Percentiles rank a stretch among this genome's conserved stretches.
Evolutionary conservation across 2,329 filamentous ascomycete genomes (phyloP).

Genomic region (Elsinoe australis): DNA sequence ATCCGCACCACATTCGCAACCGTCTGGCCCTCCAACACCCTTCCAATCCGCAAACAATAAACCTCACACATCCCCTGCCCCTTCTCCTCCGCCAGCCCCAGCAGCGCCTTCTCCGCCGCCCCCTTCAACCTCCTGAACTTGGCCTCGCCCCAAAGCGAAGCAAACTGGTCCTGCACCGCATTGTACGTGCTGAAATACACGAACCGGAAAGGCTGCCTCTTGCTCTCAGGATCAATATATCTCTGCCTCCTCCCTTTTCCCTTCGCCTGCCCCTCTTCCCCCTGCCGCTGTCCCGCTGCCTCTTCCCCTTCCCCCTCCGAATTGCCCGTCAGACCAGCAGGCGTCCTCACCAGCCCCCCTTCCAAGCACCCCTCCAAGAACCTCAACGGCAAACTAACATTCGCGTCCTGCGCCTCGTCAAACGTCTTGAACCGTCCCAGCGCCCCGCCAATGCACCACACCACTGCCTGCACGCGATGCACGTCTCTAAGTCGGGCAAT

Average conservation of each 20-base stretch:
- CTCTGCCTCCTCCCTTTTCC: conserved; percentile 20
- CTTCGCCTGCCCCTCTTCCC: conserved; percentile 15
- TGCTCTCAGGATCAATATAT: conserved; percentile 20
- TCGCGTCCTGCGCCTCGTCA: conserved; percentile 28
- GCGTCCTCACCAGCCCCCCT: not conserved
- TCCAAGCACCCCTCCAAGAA: conserved; percentile 14
- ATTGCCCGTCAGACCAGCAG: conserved; percentile 15
- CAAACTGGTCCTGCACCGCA: conserved; percentile 35
- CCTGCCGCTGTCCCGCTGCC: conserved; percentile 26
- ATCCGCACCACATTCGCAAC: conserved; percentile 28
- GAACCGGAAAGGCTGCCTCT: conserved; percentile 34
- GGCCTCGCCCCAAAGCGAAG: conserved; percentile 32
- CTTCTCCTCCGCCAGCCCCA: conserved; percentile 27
- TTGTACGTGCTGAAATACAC: conserved; percentile 35
- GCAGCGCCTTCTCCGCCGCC: conserved; percentile 32
- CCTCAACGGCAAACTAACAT: conserved; percentile 27
- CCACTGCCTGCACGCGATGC: not conserved
- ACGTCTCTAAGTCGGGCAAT: not conserved
- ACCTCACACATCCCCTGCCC: conserved; percentile 31
- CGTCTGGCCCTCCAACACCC: conserved; percentile 28
- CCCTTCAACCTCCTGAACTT: conserved; percentile 32
- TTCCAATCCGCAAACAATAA: conserved; percentile 29
- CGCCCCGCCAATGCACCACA: conserved; percentile 25
- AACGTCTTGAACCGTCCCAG: conserved; percentile 24
- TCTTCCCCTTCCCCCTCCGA: conserved; percentile 26